phyloP scores from a whole-genome alignment of 129 eudicot genomes.

The Heracleum sosnowskyi region DNA sequence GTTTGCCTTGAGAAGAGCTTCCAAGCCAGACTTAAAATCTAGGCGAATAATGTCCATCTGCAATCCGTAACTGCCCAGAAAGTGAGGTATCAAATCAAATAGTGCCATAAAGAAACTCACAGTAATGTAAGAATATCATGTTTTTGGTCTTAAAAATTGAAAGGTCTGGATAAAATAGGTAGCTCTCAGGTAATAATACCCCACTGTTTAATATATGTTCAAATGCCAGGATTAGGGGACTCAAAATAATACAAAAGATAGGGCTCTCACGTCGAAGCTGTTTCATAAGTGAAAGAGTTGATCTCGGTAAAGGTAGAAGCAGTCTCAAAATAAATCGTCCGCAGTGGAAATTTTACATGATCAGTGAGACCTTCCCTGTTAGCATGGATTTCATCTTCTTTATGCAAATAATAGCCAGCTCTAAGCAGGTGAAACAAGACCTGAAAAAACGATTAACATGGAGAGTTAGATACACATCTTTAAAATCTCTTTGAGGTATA shows the following conservation, averaged over 20 bases:
- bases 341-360: conserved; percentile 46
- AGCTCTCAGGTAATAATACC: neutral
- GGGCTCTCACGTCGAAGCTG: conserved; percentile 42
- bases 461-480: neutral
- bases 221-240: neutral
- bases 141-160: neutral
- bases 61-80: conserved; percentile 62
- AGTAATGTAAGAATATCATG: neutral
- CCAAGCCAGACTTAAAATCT: conserved; percentile 92
- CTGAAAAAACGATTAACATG: conserved; percentile 26
- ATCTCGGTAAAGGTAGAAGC: conserved; percentile 78
- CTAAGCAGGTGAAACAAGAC: conserved; percentile 81
- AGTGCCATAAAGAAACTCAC: neutral
- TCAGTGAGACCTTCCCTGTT: conserved; percentile 28
- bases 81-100: conserved; percentile 4
- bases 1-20: conserved; percentile 63
- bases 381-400: conserved; percentile 27
- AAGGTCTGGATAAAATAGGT: neutral
- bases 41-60: conserved; percentile 75
- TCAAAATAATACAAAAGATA: conserved; percentile 7
- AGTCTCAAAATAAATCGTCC: conserved; percentile 84
- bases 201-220: neutral
- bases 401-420: conserved; percentile 76
- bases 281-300: conserved; percentile 83
- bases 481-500: neutral